phyloP scores from a whole-genome alignment of 768 basidiomycete genomes.

The Psilocybe cyanescens region DNA sequence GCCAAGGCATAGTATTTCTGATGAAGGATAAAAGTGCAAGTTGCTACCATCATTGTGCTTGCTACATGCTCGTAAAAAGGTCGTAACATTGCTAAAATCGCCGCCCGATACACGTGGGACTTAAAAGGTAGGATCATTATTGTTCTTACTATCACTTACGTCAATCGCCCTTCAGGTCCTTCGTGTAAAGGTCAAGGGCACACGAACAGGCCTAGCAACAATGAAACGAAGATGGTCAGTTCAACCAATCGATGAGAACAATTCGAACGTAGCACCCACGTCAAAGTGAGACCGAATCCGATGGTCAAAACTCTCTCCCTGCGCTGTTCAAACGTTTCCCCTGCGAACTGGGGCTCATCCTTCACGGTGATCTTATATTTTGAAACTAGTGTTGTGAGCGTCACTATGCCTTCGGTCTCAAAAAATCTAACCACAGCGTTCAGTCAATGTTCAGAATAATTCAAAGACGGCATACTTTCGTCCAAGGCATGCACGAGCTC shows the following conservation, averaged over 20 bases:
- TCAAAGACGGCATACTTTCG: constrained; percentile 19
- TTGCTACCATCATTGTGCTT: not conserved
- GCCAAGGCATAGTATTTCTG: too few species aligned
- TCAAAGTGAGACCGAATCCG: constrained; percentile 44
- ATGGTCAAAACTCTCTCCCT: constrained; percentile 36
- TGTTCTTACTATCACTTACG: not conserved
- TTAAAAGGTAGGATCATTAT: not conserved
- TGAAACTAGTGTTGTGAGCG: constrained; percentile 49
- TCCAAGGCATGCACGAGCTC: constrained; percentile 28
- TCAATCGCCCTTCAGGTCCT: not conserved
- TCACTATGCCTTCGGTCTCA: constrained; percentile 56
- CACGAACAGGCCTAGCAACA: constrained; percentile 25
- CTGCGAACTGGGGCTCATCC: constrained; percentile 51
- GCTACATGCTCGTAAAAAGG: too few species aligned
- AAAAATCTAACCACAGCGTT: constrained; percentile 34
- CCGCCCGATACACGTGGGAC: too few species aligned
- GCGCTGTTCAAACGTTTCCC: constrained; percentile 37
- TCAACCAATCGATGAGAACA: not conserved
- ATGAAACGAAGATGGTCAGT: not conserved
- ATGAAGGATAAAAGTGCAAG: too few species aligned
- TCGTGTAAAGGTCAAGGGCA: constrained; percentile 28
- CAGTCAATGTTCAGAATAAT: not conserved
- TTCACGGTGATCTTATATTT: constrained; percentile 51
- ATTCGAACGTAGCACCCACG: not conserved
- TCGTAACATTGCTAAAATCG: too few species aligned